Conservation (phyloP, 2,329 filamentous ascomycete species). For the Paecilomyces fulvus region DNA sequence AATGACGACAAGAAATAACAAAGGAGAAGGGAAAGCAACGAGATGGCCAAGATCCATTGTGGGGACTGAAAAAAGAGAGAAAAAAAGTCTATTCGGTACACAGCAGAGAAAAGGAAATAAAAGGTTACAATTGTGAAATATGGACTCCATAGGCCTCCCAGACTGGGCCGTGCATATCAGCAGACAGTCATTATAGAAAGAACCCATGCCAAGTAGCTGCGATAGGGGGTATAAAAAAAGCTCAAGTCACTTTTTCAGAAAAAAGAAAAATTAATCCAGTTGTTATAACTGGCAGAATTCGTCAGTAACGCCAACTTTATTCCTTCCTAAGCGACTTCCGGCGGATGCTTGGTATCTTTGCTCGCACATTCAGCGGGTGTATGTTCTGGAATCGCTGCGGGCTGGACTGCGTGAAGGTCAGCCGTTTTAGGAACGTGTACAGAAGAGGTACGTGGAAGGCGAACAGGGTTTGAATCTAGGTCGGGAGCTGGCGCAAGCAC, state of each 20-base stretch:
- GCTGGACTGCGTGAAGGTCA: background rate
- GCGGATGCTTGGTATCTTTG: background rate
- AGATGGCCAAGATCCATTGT: background rate
- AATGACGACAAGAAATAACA: background rate
- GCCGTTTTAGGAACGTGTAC: conserved; percentile 12
- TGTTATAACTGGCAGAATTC: background rate
- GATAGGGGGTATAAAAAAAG: background rate
- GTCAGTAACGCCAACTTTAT: background rate
- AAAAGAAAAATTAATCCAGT: background rate
- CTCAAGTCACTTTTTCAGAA: background rate
- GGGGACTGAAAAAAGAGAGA: background rate
- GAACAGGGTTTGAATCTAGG: conserved; percentile 20
- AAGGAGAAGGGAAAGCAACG: background rate
- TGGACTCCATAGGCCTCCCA: background rate
- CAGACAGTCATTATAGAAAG: background rate
- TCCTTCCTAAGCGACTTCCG: background rate
- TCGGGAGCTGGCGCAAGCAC: conserved; percentile 24
- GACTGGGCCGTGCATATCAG: background rate
- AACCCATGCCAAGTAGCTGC: background rate
- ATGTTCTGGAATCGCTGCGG: background rate
- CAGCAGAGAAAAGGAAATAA: background rate
- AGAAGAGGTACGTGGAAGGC: conserved; percentile 33
- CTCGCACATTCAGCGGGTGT: background rate
- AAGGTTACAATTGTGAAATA: background rate
- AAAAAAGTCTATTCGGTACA: background rate